Evolutionary conservation across 2,329 filamentous ascomycete genomes (phyloP), one percentile per base, ranked within the genome.

Genomic region (Camillea tinctor): DNA sequence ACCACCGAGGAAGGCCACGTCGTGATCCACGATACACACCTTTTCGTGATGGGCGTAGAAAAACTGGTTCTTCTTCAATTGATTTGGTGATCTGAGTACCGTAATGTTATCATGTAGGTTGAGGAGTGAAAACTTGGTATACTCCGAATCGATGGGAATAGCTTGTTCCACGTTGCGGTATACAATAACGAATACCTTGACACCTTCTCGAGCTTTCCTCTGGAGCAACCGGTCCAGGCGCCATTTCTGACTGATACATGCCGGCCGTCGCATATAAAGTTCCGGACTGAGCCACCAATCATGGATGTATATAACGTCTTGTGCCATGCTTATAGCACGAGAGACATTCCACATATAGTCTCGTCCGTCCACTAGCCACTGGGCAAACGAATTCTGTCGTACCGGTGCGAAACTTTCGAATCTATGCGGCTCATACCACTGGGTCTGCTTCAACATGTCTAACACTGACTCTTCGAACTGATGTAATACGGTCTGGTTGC

Each of bases 281-380:
- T 99, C 94, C 1, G 95, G 95, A 68, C 92, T 97, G 49, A 99
- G 79, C 95, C 95, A 99, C 95, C 95, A 99, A 75, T 98, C 95
- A 74, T 99, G 95, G 64, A 99, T 98, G 76, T 98, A 98, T 68
- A 99, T 94, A 63, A 98, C 94, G 77, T 98, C 95, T 70, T 92
- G 92, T 8, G 95, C 95, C 87, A 97, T 97, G 73, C 92, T 95
- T 70, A 99, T 96, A 13, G 95, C 95, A 65, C 94, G 87, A 11
- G 94, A 98, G 7, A 98, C 93, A 73, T 97, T 96, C 95, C 95
- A 99, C 94, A 98, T 98, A 80, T 98, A 96, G 74, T 99, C 95
- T 67, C 95, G 87, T 17, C 92, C 95, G 75, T 99, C 95, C 0
- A 99, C 94, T 8, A 99, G 84, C 93, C 94, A 98, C 71, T 97